These are phyloP conservation scores for Tetraselmis chui DNA, from an alignment of 139 green algal species.

Conservation along the genomic window DNA sequence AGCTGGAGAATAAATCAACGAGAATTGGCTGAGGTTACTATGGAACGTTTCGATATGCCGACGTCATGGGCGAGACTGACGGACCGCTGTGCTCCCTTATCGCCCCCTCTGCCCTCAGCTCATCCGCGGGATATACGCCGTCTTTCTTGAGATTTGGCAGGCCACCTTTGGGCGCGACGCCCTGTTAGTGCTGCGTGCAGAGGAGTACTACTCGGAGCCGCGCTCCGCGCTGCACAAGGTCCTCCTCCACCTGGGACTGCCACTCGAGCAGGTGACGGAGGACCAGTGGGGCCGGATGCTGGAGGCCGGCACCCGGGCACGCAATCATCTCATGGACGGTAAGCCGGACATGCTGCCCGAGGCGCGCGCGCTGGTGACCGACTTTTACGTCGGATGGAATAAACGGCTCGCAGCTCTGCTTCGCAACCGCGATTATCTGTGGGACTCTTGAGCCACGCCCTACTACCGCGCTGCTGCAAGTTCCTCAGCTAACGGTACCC, in stretches of 20 bases:
- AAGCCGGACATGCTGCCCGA: background rate
- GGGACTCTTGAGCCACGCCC: too few species aligned
- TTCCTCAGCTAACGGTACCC: too few species aligned
- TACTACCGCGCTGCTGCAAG: background rate
- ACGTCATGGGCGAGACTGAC: too few species aligned
- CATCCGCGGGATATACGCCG: background rate
- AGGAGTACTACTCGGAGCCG: background rate
- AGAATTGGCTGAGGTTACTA: too few species aligned
- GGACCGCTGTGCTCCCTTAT: too few species aligned
- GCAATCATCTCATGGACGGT: background rate
- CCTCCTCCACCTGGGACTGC: background rate
- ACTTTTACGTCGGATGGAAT: background rate
- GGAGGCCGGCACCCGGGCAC: background rate
- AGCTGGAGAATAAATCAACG: too few species aligned
- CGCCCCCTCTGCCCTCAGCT: background rate
- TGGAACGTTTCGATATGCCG: too few species aligned
- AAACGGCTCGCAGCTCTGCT: background rate
- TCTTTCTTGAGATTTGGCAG: background rate
- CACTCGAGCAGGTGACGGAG: background rate
- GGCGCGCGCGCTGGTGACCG: background rate
- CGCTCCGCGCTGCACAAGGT: background rate
- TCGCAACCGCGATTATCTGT: background rate
- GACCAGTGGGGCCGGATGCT: too few species aligned
- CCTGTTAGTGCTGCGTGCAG: background rate
- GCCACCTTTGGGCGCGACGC: background rate